Conservation (phyloP, 805 yeast species). For the Sungouiozyma ichnusensis region DNA sequence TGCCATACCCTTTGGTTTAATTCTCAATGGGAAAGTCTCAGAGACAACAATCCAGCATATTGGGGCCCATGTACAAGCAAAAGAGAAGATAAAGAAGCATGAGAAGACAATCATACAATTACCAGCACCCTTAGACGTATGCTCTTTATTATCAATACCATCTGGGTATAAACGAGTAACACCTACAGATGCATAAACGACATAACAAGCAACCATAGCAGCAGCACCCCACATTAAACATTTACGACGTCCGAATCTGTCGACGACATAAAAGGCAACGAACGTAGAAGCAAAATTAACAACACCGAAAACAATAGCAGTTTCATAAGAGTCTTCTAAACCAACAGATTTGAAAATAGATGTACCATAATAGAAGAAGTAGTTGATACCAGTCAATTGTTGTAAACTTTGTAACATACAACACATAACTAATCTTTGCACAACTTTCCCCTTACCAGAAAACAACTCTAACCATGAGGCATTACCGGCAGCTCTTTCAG, state of each 20-base stretch:
- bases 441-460: slow-evolving; percentile 56
- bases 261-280: slow-evolving; percentile 41
- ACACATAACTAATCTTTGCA: slow-evolving; percentile 40
- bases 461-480: slow-evolving; percentile 59
- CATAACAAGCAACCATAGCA: slow-evolving; percentile 38
- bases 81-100: slow-evolving; percentile 60
- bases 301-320: slow-evolving; percentile 49
- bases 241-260: slow-evolving; percentile 44
- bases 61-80: slow-evolving; percentile 73
- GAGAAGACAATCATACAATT: slow-evolving; percentile 62
- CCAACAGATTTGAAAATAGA: slow-evolving; percentile 55
- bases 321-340: slow-evolving; percentile 46
- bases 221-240: slow-evolving; percentile 39
- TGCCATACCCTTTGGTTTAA: slow-evolving; percentile 47
- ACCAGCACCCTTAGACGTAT: slow-evolving; percentile 47
- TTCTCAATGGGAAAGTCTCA: slow-evolving; percentile 64
- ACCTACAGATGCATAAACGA: slow-evolving; percentile 52
- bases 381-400: slow-evolving; percentile 59
- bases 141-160: slow-evolving; percentile 30
- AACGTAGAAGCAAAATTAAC: slow-evolving; percentile 53
- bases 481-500: slow-evolving; percentile 50
- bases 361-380: slow-evolving; percentile 60
- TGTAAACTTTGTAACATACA: slow-evolving; percentile 49
- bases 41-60: slow-evolving; percentile 54
- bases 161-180: slow-evolving; percentile 35